Evolutionary conservation across 163 green algal genomes (phyloP), one percentile per base, ranked within the genome.

Genomic region (Chlamydomonas reinhardtii): DNA sequence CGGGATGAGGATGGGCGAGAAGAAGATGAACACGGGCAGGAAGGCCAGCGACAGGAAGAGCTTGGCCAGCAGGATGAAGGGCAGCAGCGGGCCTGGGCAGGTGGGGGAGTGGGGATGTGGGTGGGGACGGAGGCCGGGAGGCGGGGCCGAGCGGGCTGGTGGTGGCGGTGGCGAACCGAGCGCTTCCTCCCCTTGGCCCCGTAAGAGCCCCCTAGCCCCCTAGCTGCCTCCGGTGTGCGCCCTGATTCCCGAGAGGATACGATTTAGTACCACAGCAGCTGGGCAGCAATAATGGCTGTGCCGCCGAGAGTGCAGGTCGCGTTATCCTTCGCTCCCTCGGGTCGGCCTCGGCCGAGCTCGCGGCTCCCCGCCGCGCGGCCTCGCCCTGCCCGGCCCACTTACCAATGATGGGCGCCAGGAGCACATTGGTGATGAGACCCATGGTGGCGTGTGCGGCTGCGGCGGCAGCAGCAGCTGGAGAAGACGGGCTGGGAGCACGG

Each of bases 21-120:
- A 31, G 32, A 82, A 37, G 31, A 87, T n/a, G 61, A 82, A 82
- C 61, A 87, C 15, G 22, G 82, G 82, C n/a, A 87, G 72, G 72
- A 87, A 86, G 56, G 80, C 80, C 22, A 86, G 27, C 27, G 80
- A 79, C 12, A 65, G 56, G 70, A 86, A 86, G 2, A 86, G 70
- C 70, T 86, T 86, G 70, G 17, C 43, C 24, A 87, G 72, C 37
- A 87, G 17, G 39, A 82, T 87, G 37, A 87, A 87, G 24, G 82
- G 82, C 37, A 87, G 61, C 61, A 87, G 72, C 61, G 72, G 81
- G 27, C 80, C 79, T 85, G 79, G 48, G 48, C 3, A 31, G 5
- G 34, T 14, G 39, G 39, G 39, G 5, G 39, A 61, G 70, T 15
- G 32, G 66, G 66, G 29, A 19, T 34, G 35, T 11, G 20, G 70